Evolutionary conservation across 768 basidiomycete genomes (phyloP), one percentile per base, ranked within the genome.

Genomic region (Lyophyllum semitale): DNA sequence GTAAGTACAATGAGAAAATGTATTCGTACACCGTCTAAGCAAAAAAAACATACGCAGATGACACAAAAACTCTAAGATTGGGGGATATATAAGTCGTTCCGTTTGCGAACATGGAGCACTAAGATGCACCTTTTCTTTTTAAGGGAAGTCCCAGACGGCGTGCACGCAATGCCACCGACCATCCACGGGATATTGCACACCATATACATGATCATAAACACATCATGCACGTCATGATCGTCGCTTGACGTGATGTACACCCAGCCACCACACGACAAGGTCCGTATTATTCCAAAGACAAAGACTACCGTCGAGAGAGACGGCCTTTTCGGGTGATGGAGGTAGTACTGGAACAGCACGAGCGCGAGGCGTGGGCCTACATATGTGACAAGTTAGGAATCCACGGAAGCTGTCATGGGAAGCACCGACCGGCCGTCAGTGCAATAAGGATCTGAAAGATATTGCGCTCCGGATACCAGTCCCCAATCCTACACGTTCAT

Each of bases 371-470:
- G 85, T 0, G 91, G 91, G n/a, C 89, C 85, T 87, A 53, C 11
- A 45, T 12, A 8, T 48, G 32, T 17, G n/a, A n/a, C n/a, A n/a
- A n/a, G 11, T 45, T 38, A 42, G 18, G 29, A 29, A 42, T 25
- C 30, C 32, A 48, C 48, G 27, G 22, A 33, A 23, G 22, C 12
- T 25, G 8, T 20, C 27, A 32, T 17, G 15, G 2, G 33, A 13
- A 53, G 48, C 30, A 67, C 76, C 32, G 35, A 77, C 88, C 91
- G 46, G 92, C 85, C 29, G 90, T 91, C 26, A 95, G 67, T 17
- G 93, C 94, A 60, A 96, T 95, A 43, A 95, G 74, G 32, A 95
- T 83, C 59, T 96, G 94, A 63, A 94, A 95, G 37, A 92, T 67
- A 57, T 85, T 91, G 38, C 90, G 78, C 60, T 95, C 91, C 32